These are phyloP conservation scores for Monilinia polystroma DNA, from an alignment of 2,329 filamentous ascomycete genomes.

Conservation along the genomic window DNA sequence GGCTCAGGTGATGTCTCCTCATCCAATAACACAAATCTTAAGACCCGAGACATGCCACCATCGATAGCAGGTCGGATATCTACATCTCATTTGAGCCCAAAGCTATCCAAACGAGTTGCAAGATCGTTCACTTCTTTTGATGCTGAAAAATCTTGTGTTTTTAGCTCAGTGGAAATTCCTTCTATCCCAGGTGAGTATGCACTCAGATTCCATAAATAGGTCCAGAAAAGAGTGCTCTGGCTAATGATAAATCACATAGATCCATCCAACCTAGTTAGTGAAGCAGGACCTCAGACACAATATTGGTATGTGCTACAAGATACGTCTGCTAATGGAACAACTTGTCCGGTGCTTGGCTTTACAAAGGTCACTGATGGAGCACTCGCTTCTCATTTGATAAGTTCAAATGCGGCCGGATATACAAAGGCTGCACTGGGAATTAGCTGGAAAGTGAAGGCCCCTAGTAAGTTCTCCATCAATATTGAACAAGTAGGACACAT, in stretches of 20 bases:
- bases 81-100: background rate
- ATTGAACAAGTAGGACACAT: background rate
- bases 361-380: background rate
- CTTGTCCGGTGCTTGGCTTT: slow-evolving; percentile 8
- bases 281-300: slow-evolving; percentile 4
- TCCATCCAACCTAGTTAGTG: background rate
- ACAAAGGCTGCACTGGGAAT: background rate
- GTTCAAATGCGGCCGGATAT: slow-evolving; percentile 8
- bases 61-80: slow-evolving; percentile 12
- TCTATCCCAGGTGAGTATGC: background rate
- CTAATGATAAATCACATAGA: background rate
- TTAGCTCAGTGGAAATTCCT: background rate
- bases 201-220: no score
- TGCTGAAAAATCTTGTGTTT: background rate
- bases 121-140: background rate
- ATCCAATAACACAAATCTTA: background rate
- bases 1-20: background rate
- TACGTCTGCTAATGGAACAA: background rate
- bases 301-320: slow-evolving; percentile 17
- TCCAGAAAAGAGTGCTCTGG: background rate
- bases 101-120: background rate
- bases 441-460: background rate
- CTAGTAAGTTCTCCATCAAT: background rate
- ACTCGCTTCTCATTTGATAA: slow-evolving; percentile 12
- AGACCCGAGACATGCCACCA: background rate